phyloP scores from a whole-genome alignment of 495 filamentous ascomycete genomes.

The Aspergillus campestris region DNA sequence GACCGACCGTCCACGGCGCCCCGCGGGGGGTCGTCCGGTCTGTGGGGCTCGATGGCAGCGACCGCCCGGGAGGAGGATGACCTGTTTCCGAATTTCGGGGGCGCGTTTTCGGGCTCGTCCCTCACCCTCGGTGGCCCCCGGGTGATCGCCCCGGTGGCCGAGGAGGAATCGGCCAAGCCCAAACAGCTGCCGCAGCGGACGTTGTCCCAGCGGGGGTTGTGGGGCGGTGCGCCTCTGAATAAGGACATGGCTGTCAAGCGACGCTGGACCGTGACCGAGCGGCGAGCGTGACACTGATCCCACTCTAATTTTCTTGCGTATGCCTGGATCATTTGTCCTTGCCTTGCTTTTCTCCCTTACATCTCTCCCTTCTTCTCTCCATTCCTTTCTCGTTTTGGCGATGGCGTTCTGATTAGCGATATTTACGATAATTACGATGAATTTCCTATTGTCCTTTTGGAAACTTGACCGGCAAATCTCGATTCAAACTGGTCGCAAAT shows the following conservation, averaged over 20 bases:
- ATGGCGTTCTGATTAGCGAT: no score
- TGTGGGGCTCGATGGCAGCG: slow-evolving; percentile 28
- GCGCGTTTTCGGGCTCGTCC: slow-evolving; percentile 1
- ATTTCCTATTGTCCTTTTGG: no score
- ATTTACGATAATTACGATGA: no score
- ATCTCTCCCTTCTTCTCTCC: no score
- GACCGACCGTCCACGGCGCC: slow-evolving; percentile 16
- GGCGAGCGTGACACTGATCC: slow-evolving; percentile 18
- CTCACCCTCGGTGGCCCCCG: no score
- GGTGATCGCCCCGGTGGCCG: slow-evolving; percentile 4
- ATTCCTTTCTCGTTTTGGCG: no score
- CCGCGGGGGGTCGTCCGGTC: slow-evolving; percentile 16
- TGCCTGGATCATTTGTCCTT: no score
- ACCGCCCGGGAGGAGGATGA: slow-evolving; percentile 21
- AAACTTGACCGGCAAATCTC: no score
- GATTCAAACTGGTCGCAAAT: no score
- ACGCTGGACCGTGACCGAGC: slow-evolving; percentile 39
- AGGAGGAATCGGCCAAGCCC: slow-evolving; percentile 12
- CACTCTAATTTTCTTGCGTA: no score
- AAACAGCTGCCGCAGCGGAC: slow-evolving; percentile 28
- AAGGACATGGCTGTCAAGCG: slow-evolving; percentile 24
- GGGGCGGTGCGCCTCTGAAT: slow-evolving; percentile 30
- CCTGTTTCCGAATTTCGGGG: slow-evolving; percentile 31
- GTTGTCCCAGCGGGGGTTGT: slow-evolving; percentile 34
- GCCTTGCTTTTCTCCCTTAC: no score